Base-by-base conservation (phyloP, 768 basidiomycete species). In the Lactarius deliciosus region DNA sequence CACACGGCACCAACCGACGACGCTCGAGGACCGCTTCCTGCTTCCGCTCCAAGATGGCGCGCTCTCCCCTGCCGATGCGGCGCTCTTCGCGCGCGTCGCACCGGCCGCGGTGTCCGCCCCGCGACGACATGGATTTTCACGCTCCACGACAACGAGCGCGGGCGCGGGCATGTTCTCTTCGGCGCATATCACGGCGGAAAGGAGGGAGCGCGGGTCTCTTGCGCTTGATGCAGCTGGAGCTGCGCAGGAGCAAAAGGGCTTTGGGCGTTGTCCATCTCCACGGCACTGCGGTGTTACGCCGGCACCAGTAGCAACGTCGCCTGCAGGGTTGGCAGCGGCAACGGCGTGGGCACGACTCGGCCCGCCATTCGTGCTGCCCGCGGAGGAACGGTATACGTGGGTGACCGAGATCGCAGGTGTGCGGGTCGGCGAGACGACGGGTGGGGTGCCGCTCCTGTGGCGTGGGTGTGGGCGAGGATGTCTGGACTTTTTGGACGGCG, bases 401-500 rank as follows among this genome's bases (percentile, higher is more conserved):
- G 69, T 63, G 64, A 62, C 30, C 0, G 47, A 60, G 28, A 43
- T 70, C n/a, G 68, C 68, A 5, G 69, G 69, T 5, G 47, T 69
- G 50, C 50, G 62, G 2, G 61, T 70, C 13, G 69, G 69, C 15
- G 64, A 63, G 61, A 57, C 58, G 36, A 63, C 50, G n/a, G 68
- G 66, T 8, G 68, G 68, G 9, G 69, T 70, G 45, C 69, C 69
- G 36, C 34, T 70, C 38, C 50, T 70, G 30, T 70, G 69, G 69
- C 68, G 69, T 0, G 69, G 69, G 15, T 70, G 69, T n/a, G 57
- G 58, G 47, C 40, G 53, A 30, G 69, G 69, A 20, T 70, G 69
- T 47, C 28, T 70, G 47, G 13, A 32, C 43, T 70, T 70, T 47
- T 62, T 70, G 57, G 61, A 53, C 7, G 45, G 30, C 1, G 30